phyloP scores from a whole-genome alignment of 1,284 basidiomycete species.

The Vanrija sp. region DNA sequence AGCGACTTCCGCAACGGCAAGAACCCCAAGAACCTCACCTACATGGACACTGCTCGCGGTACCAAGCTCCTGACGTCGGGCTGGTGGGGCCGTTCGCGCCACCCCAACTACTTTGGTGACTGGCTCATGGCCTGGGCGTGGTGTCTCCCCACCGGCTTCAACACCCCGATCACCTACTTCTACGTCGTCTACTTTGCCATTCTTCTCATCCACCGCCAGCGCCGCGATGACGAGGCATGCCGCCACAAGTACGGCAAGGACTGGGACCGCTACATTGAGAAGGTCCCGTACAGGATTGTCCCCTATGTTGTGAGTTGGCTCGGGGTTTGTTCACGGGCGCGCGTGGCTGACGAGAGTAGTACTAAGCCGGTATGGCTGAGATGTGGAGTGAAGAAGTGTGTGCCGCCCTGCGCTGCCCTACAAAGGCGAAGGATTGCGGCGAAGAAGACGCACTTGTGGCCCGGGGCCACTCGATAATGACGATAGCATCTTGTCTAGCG shows the following conservation, averaged over 20 bases:
- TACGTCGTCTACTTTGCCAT: slow-evolving; percentile 86
- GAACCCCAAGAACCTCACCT: slow-evolving; percentile 89
- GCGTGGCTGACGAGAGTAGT: too few relatives aligned
- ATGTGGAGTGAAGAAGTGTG: too few relatives aligned
- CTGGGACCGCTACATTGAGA: slow-evolving; percentile 73
- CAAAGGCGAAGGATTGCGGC: too few relatives aligned
- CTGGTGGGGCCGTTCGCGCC: slow-evolving; percentile 94
- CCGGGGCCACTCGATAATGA: too few relatives aligned
- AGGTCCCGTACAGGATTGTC: slow-evolving; percentile 83
- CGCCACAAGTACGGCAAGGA: slow-evolving; percentile 82
- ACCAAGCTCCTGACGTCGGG: slow-evolving; percentile 89
- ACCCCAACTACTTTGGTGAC: slow-evolving; percentile 81
- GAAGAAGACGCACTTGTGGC: too few relatives aligned
- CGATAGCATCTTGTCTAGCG: too few relatives aligned
- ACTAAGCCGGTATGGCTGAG: too few relatives aligned
- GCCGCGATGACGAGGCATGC: slow-evolving; percentile 89
- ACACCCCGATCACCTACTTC: slow-evolving; percentile 92
- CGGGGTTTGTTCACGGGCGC: too few relatives aligned
- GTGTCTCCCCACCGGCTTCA: slow-evolving; percentile 90
- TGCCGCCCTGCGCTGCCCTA: too few relatives aligned
- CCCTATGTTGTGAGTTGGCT: slow-evolving; percentile 60
- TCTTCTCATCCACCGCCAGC: slow-evolving; percentile 85
- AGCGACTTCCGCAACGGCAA: slow-evolving; percentile 88
- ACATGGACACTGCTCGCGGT: slow-evolving; percentile 77
- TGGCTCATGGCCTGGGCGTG: slow-evolving; percentile 57